phyloP scores from a whole-genome alignment of 1,139 yeast species.

The Saccharomyces hybrid region DNA sequence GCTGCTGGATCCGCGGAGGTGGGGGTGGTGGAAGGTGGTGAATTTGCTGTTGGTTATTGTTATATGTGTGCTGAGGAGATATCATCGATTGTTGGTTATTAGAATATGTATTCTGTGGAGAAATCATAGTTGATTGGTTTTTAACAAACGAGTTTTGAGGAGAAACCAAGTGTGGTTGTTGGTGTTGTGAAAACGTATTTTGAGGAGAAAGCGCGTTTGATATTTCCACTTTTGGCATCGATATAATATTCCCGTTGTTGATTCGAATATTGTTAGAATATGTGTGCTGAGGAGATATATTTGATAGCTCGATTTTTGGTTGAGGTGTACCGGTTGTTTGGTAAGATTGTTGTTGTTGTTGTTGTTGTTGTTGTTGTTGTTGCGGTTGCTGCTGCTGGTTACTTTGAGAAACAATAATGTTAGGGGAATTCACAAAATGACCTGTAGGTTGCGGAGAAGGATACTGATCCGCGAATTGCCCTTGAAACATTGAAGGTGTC shows the following conservation, averaged over 20 bases:
- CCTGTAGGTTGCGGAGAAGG: slow-evolving; percentile 7
- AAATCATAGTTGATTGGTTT: background rate
- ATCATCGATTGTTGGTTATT: background rate
- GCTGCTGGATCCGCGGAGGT: slow-evolving; percentile 12
- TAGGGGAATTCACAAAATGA: slow-evolving; percentile 9
- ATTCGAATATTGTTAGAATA: slow-evolving; percentile 5
- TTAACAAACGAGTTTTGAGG: background rate
- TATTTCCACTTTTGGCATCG: background rate
- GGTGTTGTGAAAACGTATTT: slow-evolving; percentile 38
- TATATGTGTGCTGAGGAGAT: slow-evolving; percentile 1
- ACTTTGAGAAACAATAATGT: background rate
- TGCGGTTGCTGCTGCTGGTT: slow-evolving; percentile 1
- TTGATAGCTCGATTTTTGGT: slow-evolving; percentile 2
- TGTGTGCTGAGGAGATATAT: slow-evolving; percentile 5
- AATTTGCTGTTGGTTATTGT: slow-evolving; percentile 13
- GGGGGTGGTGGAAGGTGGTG: slow-evolving; percentile 21
- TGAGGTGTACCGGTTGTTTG: slow-evolving; percentile 4
- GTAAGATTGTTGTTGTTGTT: background rate
- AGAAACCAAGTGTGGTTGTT: slow-evolving; percentile 34
- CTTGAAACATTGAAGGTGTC: background rate
- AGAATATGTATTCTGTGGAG: background rate
- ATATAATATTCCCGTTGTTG: slow-evolving; percentile 8
- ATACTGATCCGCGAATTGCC: background rate
- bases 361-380: background rate
- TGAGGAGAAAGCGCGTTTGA: slow-evolving; percentile 18